These are phyloP conservation scores for Antitrichia curtipendula DNA, from an alignment of 225 moss, liverwort and hornwort genomes.

Conservation along the genomic window DNA sequence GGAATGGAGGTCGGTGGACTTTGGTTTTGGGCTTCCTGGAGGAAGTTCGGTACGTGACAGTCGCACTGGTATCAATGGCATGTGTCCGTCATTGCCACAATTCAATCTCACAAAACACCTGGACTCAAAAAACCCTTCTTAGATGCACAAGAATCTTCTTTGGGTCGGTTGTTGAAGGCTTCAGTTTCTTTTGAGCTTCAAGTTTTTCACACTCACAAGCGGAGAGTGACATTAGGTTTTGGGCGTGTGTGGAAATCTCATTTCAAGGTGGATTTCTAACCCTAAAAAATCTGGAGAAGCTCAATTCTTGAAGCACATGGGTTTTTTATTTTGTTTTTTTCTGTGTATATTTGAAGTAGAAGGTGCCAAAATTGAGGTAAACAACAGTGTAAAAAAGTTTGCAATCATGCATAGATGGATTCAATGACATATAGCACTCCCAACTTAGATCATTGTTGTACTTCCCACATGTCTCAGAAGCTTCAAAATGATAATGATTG, in stretches of 20 bases:
- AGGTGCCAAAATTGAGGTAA: no score
- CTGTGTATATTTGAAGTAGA: accelerated
- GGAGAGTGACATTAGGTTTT: no score
- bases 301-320: no score
- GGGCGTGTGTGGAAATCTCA: no score
- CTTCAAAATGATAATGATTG: background rate
- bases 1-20: background rate
- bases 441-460: background rate
- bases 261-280: background rate
- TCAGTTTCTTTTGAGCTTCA: background rate
- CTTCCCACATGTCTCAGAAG: accelerated
- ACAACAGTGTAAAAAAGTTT: background rate
- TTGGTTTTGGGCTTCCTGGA: background rate
- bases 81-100: background rate
- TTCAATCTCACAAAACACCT: background rate
- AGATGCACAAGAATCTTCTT: background rate
- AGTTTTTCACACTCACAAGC: background rate
- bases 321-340: accelerated
- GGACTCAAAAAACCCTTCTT: background rate
- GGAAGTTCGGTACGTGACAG: background rate
- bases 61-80: background rate
- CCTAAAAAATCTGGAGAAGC: background rate
- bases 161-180: background rate
- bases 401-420: background rate
- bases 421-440: accelerated